Percentiles rank a stretch among this genome's conserved stretches.
Conservation (phyloP, 106 monocot genomes). For the Alisma plantagoaquatica region DNA sequence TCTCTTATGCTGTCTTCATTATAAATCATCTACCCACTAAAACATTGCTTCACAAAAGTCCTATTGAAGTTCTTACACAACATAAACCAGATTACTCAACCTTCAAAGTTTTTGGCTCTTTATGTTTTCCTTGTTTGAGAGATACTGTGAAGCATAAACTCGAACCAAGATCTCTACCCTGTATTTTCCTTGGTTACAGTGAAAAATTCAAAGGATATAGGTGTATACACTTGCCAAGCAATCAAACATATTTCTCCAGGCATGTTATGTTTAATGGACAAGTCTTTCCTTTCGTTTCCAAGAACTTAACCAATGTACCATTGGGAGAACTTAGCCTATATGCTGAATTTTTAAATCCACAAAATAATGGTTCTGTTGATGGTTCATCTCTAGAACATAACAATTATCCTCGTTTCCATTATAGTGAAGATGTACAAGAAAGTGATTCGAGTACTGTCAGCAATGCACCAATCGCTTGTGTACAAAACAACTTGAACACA, state of each 20-base stretch:
- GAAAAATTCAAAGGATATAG: not conserved
- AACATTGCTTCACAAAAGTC: not conserved
- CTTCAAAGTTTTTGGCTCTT: not conserved
- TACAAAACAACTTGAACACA: no score
- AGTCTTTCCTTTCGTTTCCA: not conserved
- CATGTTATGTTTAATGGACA: constrained; percentile 1
- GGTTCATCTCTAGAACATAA: not conserved
- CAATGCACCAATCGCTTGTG: no score
- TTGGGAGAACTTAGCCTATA: not conserved
- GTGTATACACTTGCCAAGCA: not conserved
- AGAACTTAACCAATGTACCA: no score
- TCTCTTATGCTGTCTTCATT: constrained; percentile 1
- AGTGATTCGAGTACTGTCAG: no score
- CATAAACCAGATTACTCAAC: not conserved
- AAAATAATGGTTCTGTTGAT: not conserved
- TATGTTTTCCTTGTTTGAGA: not conserved
- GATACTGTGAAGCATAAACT: not conserved
- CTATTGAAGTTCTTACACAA: not conserved
- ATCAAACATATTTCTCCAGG: not conserved
- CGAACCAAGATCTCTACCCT: not conserved
- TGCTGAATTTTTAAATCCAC: not conserved
- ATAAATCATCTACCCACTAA: constrained; percentile 1
- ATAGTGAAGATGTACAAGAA: not conserved
- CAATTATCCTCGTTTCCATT: not conserved
- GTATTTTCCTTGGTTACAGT: constrained; percentile 1